Percentiles rank a stretch among this genome's conserved stretches.
These are phyloP conservation scores for Phytopythium ostracodes DNA, from an alignment of 352 stramenopile species.

Conservation along the genomic window DNA sequence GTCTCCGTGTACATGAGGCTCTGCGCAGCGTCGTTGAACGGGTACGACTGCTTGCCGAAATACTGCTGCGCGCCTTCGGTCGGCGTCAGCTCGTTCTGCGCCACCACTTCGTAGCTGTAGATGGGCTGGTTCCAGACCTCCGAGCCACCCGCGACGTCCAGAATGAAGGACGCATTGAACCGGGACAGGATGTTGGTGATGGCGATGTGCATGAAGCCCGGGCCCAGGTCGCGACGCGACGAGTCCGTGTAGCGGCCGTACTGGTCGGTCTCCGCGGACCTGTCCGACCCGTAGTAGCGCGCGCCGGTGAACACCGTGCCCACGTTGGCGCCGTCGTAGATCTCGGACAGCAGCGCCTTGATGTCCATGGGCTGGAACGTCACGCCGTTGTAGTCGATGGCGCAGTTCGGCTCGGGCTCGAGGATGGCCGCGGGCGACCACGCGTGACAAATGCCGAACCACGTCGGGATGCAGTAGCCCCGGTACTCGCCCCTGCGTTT, in stretches of 20 bases:
- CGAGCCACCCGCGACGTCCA: constrained; percentile 26
- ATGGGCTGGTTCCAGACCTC: constrained; percentile 71
- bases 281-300: constrained; percentile 23
- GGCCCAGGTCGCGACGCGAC: constrained; percentile 40
- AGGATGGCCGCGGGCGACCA: constrained; percentile 36
- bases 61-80: constrained; percentile 27
- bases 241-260: constrained; percentile 40
- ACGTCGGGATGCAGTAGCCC: constrained; percentile 42
- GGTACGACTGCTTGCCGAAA: constrained; percentile 38
- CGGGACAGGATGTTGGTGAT: constrained; percentile 43
- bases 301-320: constrained; percentile 39
- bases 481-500: constrained; percentile 19
- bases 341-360: constrained; percentile 37
- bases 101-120: constrained; percentile 32
- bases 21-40: constrained; percentile 41
- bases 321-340: constrained; percentile 35
- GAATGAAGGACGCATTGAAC: constrained; percentile 32
- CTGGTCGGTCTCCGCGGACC: constrained; percentile 21
- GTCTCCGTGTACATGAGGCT: constrained; percentile 41
- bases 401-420: constrained; percentile 37
- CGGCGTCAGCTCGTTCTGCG: constrained; percentile 28
- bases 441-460: constrained; percentile 51
- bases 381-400: constrained; percentile 37
- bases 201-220: constrained; percentile 47
- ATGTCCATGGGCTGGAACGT: constrained; percentile 46